Base-by-base conservation (phyloP, 2,329 filamentous ascomycete genomes). In the Ascochyta pisi region DNA sequence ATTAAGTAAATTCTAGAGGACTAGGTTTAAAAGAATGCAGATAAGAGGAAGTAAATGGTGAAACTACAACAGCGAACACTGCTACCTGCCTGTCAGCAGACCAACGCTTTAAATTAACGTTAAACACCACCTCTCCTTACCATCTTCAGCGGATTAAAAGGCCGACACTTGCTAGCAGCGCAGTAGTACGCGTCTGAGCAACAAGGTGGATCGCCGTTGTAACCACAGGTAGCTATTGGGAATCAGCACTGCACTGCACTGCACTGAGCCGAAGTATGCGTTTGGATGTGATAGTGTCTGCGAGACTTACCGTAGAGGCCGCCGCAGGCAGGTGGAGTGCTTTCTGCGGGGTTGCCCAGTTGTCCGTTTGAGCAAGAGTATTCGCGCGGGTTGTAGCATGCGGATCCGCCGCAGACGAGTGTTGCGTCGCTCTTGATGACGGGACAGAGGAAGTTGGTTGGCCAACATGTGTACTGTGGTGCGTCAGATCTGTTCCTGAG, bases 321-420 rank as follows among this genome's bases (percentile, higher is more conserved):
- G 8, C 34, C 34, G 26, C 50, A 52, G 7, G 41, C 41, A 3
- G 50, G 50, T 26, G 12, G 19, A 1, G 48, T 39, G 7, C 29
- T 24, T n/a, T 50, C 29, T 23, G 39, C 33, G 3, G 52, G 52
- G 22, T 26, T 24, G 1, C 48, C 38, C 19, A 58, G 19, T 33
- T 45, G 34, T 1, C 57, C 57, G 34, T 51, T 37, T 1, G 16
- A 39, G 24, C 59, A 57, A 2, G 31, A 16, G 58, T 77, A 76
- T 57, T 70, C 69, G 3, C 50, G 43, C 1, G 73, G 67, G 10
- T 68, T 55, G 45, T 77, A 78, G 60, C 75, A 77, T 40, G 73
- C 76, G 1, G 47, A 54, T 10, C 74, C 75, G 3, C 50, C 50
- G 41, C 76, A 78, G 48, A 63, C 61, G 33, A 76, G 57, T 0